These are phyloP conservation scores for Magnolia kwangsiensis DNA, from an alignment of 164 flowering plant species.

Conservation along the genomic window DNA sequence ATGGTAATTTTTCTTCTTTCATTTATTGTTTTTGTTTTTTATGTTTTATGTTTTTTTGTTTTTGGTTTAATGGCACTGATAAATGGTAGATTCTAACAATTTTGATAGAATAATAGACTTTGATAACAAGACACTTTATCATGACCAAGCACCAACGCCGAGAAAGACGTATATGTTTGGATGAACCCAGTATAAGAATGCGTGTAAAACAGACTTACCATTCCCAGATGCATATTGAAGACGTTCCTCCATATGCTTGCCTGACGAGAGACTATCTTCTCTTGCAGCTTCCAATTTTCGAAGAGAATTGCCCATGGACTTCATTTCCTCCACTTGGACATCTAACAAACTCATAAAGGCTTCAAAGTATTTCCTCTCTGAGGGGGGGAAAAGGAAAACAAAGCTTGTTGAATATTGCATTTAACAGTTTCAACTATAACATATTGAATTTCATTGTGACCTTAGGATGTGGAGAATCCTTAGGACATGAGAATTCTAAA, in stretches of 20 bases:
- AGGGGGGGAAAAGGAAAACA: constrained; percentile 7
- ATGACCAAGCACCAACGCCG: not conserved
- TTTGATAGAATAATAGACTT: no score
- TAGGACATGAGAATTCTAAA: no score
- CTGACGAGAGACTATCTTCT: constrained; percentile 10
- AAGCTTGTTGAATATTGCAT: not conserved
- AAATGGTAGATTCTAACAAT: not conserved
- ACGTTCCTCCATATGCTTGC: constrained; percentile 18
- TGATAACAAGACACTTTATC: not conserved
- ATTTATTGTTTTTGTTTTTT: no score
- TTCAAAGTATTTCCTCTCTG: constrained; percentile 67
- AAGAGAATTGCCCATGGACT: constrained; percentile 63
- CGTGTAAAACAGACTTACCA: constrained; percentile 12
- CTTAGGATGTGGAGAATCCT: no score
- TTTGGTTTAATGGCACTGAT: no score
- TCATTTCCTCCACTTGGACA: constrained; percentile 77
- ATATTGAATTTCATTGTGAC: no score
- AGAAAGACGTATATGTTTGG: not conserved
- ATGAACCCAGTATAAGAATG: not conserved
- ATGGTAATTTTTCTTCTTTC: not conserved
- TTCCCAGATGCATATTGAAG: constrained; percentile 12
- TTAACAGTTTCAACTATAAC: not conserved
- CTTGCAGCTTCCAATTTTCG: constrained; percentile 59
- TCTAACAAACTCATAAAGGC: constrained; percentile 52
- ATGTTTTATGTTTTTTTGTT: no score